Percentiles rank a stretch among this genome's conserved stretches.
phyloP scores from a whole-genome alignment of 768 basidiomycete genomes.

The Naematelia aurantialba region DNA sequence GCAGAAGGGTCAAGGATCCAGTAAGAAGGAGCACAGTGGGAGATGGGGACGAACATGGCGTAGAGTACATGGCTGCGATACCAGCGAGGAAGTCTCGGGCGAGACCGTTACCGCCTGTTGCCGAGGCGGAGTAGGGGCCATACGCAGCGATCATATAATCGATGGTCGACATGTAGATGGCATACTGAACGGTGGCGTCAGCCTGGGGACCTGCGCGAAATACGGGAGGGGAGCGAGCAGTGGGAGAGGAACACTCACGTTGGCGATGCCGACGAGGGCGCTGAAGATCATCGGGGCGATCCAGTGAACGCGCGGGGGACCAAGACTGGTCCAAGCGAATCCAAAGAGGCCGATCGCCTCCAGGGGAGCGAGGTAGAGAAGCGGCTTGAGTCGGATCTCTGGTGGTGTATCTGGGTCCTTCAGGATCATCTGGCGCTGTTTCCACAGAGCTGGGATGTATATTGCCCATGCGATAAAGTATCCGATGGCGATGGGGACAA shows the following conservation, averaged over 20 bases:
- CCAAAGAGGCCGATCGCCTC: slow-evolving; percentile 36
- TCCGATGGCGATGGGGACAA: slow-evolving; percentile 41
- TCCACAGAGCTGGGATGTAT: slow-evolving; percentile 32
- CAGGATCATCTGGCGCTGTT: slow-evolving; percentile 16
- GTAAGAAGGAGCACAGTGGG: not conserved
- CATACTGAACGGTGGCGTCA: slow-evolving; percentile 15
- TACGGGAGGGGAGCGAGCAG: too few relatives aligned
- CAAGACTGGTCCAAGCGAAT: slow-evolving; percentile 39
- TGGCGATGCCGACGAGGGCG: slow-evolving; percentile 39
- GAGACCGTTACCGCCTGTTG: slow-evolving; percentile 46
- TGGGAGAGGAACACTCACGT: slow-evolving; percentile 3
- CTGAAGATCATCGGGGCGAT: slow-evolving; percentile 62
- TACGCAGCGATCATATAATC: slow-evolving; percentile 44
- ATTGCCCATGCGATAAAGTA: slow-evolving; percentile 38
- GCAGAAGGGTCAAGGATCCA: not conserved
- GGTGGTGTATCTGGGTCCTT: slow-evolving; percentile 33
- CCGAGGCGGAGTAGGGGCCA: slow-evolving; percentile 43
- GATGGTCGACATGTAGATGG: slow-evolving; percentile 41
- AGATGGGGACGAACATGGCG: slow-evolving; percentile 17
- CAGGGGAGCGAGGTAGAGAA: slow-evolving; percentile 35
- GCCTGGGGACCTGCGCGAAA: not conserved
- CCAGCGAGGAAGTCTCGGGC: slow-evolving; percentile 45
- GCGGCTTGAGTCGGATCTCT: slow-evolving; percentile 31
- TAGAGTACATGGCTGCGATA: slow-evolving; percentile 39
- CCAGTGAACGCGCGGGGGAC: slow-evolving; percentile 56